phyloP scores from a whole-genome alignment of 208 protist species.

The Crithidia expoeki region DNA sequence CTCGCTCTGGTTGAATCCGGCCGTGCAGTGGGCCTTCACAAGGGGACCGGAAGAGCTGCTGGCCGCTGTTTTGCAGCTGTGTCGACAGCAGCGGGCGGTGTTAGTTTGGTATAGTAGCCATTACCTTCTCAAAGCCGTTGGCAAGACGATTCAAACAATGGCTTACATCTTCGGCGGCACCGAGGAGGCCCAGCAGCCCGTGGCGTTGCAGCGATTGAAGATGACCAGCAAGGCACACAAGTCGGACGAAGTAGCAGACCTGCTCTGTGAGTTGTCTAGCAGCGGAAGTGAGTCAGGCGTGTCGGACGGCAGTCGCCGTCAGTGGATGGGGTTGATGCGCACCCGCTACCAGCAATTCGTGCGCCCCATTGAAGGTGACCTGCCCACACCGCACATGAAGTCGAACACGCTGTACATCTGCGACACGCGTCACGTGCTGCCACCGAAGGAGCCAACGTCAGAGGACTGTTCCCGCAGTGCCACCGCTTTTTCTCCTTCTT shows the following conservation, averaged over 20 bases:
- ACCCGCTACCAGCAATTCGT: constrained; percentile 58
- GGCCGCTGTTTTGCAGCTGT: constrained; percentile 26
- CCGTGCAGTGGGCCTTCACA: constrained; percentile 51
- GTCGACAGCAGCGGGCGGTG: constrained; percentile 34
- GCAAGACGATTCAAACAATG: constrained; percentile 46
- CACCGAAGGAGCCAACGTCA: constrained; percentile 6
- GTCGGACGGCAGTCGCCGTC: constrained; percentile 15
- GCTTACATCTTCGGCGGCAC: constrained; percentile 47
- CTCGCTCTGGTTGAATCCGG: constrained; percentile 38
- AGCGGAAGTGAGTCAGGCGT: constrained; percentile 10
- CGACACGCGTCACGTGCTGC: constrained; percentile 36
- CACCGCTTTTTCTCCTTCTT: neutral
- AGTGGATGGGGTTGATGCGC: constrained; percentile 55
- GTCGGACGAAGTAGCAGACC: constrained; percentile 34
- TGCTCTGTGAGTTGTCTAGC: constrained; percentile 3
- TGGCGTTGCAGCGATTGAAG: constrained; percentile 33
- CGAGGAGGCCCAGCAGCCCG: constrained; percentile 33
- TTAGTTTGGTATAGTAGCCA: constrained; percentile 48
- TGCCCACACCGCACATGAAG: constrained; percentile 46
- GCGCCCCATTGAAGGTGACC: constrained; percentile 53
- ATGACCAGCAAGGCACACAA: constrained; percentile 46
- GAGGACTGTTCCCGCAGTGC: neutral
- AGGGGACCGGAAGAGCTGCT: constrained; percentile 47
- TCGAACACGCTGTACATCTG: constrained; percentile 51
- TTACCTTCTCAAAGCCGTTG: constrained; percentile 36